These are phyloP conservation scores for Termitomyces bulborhizus DNA, from an alignment of 768 basidiomycete species.

Conservation along the genomic window DNA sequence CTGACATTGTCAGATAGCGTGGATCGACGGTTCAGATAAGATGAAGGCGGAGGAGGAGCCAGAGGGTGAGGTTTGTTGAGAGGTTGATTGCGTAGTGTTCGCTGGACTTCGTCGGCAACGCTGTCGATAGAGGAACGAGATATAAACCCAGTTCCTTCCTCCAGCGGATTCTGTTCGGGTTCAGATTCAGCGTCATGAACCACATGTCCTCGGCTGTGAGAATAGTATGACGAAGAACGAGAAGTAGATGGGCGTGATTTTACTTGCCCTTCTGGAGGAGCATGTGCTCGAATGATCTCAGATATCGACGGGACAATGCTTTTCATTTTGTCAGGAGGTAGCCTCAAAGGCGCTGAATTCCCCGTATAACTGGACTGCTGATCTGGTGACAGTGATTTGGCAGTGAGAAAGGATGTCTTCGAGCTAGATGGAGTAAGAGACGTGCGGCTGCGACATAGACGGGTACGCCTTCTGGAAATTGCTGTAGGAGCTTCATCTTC, in stretches of 20 bases:
- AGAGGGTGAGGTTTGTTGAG: constrained; percentile 28
- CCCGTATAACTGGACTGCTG: constrained; percentile 6
- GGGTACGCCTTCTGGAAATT: constrained; percentile 22
- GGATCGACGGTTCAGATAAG: constrained; percentile 43
- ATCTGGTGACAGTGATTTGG: constrained; percentile 10
- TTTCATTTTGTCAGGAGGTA: constrained; percentile 29
- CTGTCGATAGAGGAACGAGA: constrained; percentile 87
- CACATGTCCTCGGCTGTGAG: constrained; percentile 40
- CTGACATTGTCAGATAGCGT: constrained; percentile 52
- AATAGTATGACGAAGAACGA: constrained; percentile 43
- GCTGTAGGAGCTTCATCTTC: constrained; percentile 31
- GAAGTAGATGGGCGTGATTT: constrained; percentile 39
- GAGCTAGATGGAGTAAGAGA: constrained; percentile 22
- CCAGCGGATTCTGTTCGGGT: constrained; percentile 37
- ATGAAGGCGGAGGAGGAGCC: constrained; percentile 32
- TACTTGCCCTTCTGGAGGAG: constrained; percentile 49
- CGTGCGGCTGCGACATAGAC: constrained; percentile 28
- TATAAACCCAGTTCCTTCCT: constrained; percentile 59
- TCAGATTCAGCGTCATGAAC: constrained; percentile 50
- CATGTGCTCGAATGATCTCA: constrained; percentile 80
- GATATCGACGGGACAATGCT: constrained; percentile 73
- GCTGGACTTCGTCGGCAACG: constrained; percentile 75
- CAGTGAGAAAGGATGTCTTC: constrained; percentile 10
- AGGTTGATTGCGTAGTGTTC: constrained; percentile 59
- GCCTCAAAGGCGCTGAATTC: constrained; percentile 8